Conservation (phyloP, 169 alveolate genomes). For the Plasmodium fragile region DNA sequence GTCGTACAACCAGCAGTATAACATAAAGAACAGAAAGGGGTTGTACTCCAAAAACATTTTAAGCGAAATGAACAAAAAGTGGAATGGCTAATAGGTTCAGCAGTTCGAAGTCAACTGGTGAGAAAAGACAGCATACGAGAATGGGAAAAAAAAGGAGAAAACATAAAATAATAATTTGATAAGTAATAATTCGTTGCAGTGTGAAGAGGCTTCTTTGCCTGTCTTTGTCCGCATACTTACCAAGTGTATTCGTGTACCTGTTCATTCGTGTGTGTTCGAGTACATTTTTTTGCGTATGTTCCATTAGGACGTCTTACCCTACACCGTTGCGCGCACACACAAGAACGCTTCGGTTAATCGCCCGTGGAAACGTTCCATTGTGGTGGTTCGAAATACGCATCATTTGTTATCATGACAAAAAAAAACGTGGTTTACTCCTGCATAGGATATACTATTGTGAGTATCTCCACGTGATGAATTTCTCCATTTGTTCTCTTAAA, state of each 20-base stretch:
- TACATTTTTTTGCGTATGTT: not conserved
- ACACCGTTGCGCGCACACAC: not conserved
- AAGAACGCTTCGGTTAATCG: not conserved
- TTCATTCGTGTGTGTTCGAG: not conserved
- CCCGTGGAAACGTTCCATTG: not conserved
- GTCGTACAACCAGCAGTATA: constrained; percentile 55
- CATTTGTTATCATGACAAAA: not conserved
- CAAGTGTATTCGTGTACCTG: not conserved
- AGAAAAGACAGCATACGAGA: not conserved
- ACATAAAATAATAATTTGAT: not conserved
- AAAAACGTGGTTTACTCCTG: not conserved
- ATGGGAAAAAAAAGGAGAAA: constrained; percentile 5
- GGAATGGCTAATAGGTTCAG: not conserved
- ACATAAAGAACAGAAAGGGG: constrained; percentile 25
- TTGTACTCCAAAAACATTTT: constrained; percentile 25
- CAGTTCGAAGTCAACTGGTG: not conserved
- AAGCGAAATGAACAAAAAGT: constrained; percentile 29
- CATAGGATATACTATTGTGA: not conserved
- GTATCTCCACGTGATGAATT: not conserved
- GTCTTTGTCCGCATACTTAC: not conserved
- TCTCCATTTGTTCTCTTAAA: not conserved
- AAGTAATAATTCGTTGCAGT: not conserved
- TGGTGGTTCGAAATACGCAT: not conserved
- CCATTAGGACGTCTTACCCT: not conserved
- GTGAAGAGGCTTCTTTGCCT: not conserved